These are phyloP conservation scores for Kluyveromyces nonfermentans DNA, from an alignment of 805 yeast species.

Conservation along the genomic window DNA sequence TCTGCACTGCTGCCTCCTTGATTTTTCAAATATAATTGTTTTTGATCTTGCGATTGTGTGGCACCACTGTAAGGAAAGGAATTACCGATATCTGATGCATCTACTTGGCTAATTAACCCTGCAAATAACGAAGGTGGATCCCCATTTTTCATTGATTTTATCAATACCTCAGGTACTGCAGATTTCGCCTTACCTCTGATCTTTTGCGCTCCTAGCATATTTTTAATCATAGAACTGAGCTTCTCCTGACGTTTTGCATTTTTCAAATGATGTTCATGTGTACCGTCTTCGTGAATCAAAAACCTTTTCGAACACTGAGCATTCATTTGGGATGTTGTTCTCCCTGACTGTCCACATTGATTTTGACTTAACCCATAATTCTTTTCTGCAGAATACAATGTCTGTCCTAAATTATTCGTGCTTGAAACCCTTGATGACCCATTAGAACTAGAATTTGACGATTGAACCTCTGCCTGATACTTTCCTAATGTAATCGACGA, in stretches of 20 bases:
- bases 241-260: slow-evolving; percentile 75
- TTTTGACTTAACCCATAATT: neutral
- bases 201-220: slow-evolving; percentile 64
- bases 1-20: slow-evolving; percentile 14
- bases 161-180: slow-evolving; percentile 60
- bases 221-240: slow-evolving; percentile 63
- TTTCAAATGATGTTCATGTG: slow-evolving; percentile 71
- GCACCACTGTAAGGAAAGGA: slow-evolving; percentile 28
- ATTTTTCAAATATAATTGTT: slow-evolving; percentile 1
- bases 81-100: neutral
- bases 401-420: slow-evolving; percentile 3
- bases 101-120: slow-evolving; percentile 53
- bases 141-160: slow-evolving; percentile 16
- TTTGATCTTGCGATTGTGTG: slow-evolving; percentile 9
- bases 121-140: slow-evolving; percentile 67
- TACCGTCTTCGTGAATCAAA: slow-evolving; percentile 52
- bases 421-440: slow-evolving; percentile 2
- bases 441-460: slow-evolving; percentile 1
- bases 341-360: neutral
- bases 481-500: slow-evolving; percentile 1
- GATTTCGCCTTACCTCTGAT: slow-evolving; percentile 60
- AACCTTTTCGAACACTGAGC: slow-evolving; percentile 32
- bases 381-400: slow-evolving; percentile 1
- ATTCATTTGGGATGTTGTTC: neutral
- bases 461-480: neutral